Conservation (phyloP, 305 asterid genomes). For the Striga hermonthica region DNA sequence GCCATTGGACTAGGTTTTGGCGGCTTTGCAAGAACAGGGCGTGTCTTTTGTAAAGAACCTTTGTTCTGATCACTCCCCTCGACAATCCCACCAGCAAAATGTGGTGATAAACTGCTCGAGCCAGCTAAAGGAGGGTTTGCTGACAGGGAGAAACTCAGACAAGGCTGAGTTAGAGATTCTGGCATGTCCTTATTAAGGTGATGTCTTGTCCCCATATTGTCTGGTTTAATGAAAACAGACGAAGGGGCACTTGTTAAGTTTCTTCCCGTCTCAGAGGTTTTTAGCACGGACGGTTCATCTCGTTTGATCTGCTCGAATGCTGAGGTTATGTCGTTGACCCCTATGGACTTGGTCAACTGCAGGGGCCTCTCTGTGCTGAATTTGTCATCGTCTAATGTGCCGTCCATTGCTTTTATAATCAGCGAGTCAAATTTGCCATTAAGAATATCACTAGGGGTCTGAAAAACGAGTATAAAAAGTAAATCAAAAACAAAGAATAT, state of each 20-base stretch:
- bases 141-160: slow-evolving; percentile 51
- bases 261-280: slow-evolving; percentile 36
- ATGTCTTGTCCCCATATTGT: slow-evolving; percentile 46
- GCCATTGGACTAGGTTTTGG: slow-evolving; percentile 49
- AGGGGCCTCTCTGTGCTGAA: slow-evolving; percentile 47
- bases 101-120: slow-evolving; percentile 35
- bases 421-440: too few species aligned
- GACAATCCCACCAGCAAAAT: slow-evolving; percentile 46
- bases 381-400: slow-evolving; percentile 39
- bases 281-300: slow-evolving; percentile 41
- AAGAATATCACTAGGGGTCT: slow-evolving; percentile 36
- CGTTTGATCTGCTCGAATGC: slow-evolving; percentile 42
- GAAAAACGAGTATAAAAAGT: slow-evolving; percentile 28
- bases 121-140: slow-evolving; percentile 39
- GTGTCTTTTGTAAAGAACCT: slow-evolving; percentile 48
- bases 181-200: slow-evolving; percentile 49
- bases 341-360: slow-evolving; percentile 47
- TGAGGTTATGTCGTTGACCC: slow-evolving; percentile 39
- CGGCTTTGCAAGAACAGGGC: slow-evolving; percentile 55
- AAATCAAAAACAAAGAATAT: background rate
- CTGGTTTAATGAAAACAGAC: slow-evolving; percentile 48
- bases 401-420: slow-evolving; percentile 23
- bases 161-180: slow-evolving; percentile 54
- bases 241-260: slow-evolving; percentile 34
- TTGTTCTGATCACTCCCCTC: slow-evolving; percentile 62